phyloP scores from a whole-genome alignment of 345 rosid genomes.

The Populus deltoides region DNA sequence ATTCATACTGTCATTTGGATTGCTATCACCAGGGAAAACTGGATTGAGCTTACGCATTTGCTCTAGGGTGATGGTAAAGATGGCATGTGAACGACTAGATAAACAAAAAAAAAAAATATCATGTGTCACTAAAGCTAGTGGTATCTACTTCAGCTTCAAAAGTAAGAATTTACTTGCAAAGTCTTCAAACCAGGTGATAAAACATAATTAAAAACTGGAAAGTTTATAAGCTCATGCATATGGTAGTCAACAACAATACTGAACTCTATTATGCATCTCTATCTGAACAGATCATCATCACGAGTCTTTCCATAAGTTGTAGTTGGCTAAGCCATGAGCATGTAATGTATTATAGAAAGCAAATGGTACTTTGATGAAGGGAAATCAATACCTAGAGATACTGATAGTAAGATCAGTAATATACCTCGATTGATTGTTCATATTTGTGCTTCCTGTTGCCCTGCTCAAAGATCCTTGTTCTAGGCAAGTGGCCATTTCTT shows the following conservation, averaged over 20 bases:
- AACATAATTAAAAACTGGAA: not conserved
- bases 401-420: constrained; percentile 5
- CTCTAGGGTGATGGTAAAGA: constrained; percentile 94
- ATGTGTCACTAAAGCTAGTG: not conserved
- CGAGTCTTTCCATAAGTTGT: not conserved
- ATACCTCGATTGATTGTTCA: constrained; percentile 97
- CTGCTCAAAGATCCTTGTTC: constrained; percentile 93
- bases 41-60: constrained; percentile 81
- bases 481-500: constrained; percentile 91
- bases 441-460: constrained; percentile 98
- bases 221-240: not conserved
- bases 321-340: not conserved
- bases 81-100: constrained; percentile 97
- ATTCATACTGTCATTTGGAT: constrained; percentile 54
- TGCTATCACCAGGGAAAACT: constrained; percentile 47
- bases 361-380: not conserved
- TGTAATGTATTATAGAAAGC: not conserved
- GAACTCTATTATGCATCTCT: not conserved
- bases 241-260: not conserved
- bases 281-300: not conserved
- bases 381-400: not conserved
- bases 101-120: constrained; percentile 21
- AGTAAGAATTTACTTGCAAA: constrained; percentile 4
- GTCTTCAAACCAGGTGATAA: not conserved
- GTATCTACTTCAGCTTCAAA: not conserved